Evolutionary conservation across 441 rosid genomes (phyloP).

Genomic region (Aquilaria agallochum): DNA sequence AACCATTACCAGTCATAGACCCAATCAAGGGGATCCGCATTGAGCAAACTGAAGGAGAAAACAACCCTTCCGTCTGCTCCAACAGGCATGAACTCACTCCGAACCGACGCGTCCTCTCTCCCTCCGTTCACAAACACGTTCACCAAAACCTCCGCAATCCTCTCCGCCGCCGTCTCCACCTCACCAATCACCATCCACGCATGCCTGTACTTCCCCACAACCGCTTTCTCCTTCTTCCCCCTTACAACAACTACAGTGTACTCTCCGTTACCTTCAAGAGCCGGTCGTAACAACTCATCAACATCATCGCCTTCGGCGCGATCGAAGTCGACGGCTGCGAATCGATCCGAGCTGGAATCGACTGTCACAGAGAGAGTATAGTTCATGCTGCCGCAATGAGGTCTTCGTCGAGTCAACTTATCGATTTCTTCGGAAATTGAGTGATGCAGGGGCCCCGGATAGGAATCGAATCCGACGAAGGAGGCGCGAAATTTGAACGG

Average conservation of each 20-base stretch:
- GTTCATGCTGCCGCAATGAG: constrained; percentile 39
- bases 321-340: constrained; percentile 35
- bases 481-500: constrained; percentile 63
- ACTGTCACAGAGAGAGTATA: constrained; percentile 54
- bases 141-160: constrained; percentile 65
- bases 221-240: constrained; percentile 42
- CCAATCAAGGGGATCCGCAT: constrained; percentile 83
- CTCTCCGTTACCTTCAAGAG: constrained; percentile 28
- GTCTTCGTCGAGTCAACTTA: constrained; percentile 26
- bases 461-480: constrained; percentile 35
- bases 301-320: constrained; percentile 39
- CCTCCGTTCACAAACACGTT: constrained; percentile 83
- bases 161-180: constrained; percentile 31
- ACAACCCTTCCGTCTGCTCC: constrained; percentile 91
- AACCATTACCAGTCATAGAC: constrained; percentile 65
- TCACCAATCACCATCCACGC: constrained; percentile 70
- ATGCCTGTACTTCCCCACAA: constrained; percentile 85
- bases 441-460: constrained; percentile 30
- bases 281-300: constrained; percentile 56
- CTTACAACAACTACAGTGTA: constrained; percentile 67
- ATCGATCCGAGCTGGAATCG: constrained; percentile 23
- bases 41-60: constrained; percentile 88
- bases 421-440: constrained; percentile 40
- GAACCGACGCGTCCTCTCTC: constrained; percentile 62
- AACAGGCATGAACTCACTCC: constrained; percentile 88